Evolutionary conservation across 805 yeast species (phyloP).

Genomic region (Helenozyma baotianmanensis): DNA sequence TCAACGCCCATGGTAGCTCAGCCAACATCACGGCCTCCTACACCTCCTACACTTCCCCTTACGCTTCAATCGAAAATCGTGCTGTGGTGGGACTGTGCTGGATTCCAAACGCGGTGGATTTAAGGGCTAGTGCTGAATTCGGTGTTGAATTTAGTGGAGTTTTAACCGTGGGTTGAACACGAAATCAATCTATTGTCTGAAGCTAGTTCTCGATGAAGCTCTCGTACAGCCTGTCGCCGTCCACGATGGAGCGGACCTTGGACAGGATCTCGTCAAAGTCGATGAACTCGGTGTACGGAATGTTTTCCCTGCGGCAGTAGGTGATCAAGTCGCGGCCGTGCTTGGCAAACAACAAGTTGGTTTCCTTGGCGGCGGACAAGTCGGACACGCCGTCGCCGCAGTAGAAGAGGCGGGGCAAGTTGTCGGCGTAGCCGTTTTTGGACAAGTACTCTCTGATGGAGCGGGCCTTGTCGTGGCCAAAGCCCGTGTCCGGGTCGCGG

Average conservation of each 20-base stretch:
- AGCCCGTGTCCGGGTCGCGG: conserved; percentile 72
- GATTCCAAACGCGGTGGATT: no score
- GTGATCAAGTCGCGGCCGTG: conserved; percentile 85
- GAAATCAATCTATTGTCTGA: no score
- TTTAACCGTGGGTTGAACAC: no score
- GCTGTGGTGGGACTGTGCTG: no score
- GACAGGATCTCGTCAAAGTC: conserved; percentile 68
- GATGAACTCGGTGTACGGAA: conserved; percentile 82
- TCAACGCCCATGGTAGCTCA: no score
- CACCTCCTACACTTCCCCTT: no score
- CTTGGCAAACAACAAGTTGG: conserved; percentile 90
- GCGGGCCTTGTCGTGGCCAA: conserved; percentile 92
- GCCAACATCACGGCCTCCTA: no score
- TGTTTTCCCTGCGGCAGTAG: conserved; percentile 72
- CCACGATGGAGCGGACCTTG: conserved; percentile 53
- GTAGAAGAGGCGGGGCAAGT: conserved; percentile 68
- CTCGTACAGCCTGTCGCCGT: conserved; percentile 13
- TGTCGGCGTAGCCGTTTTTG: conserved; percentile 25
- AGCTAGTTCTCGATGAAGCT: conserved; percentile 16
- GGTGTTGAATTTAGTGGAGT: no score
- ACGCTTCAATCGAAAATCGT: no score
- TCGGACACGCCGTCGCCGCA: conserved; percentile 99
- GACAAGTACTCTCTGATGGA: conserved; percentile 56
- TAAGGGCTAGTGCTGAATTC: no score
- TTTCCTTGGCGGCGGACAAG: conserved; percentile 90